These are phyloP conservation scores for Agrocybe pediades DNA, from an alignment of 768 basidiomycete genomes.

Conservation along the genomic window DNA sequence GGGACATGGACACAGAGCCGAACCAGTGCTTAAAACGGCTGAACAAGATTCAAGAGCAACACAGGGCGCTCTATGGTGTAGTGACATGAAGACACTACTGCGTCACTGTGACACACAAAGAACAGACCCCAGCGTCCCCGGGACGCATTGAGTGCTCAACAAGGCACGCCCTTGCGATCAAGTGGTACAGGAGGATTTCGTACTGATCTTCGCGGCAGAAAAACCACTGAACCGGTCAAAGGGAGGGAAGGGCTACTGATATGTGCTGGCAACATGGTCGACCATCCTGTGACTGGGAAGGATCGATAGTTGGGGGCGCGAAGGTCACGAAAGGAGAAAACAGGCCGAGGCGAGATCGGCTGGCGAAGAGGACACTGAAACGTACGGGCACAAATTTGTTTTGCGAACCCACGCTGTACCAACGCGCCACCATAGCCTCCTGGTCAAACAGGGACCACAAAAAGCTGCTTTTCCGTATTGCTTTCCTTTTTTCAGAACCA, in stretches of 20 bases:
- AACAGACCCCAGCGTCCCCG: too few species aligned
- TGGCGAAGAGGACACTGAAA: conserved; percentile 1
- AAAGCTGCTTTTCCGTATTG: conserved; percentile 31
- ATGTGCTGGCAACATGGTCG: conserved; percentile 32
- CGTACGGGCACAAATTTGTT: conserved; percentile 4
- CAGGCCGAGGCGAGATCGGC: conserved; percentile 17
- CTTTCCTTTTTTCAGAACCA: conserved; percentile 25
- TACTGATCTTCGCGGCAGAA: conserved; percentile 13
- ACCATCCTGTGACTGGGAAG: conserved; percentile 42
- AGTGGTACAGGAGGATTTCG: conserved; percentile 27
- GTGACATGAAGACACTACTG: too few species aligned
- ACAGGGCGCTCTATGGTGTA: too few species aligned
- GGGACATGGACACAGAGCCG: too few species aligned
- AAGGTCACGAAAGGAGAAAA: conserved; percentile 15
- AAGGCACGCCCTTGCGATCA: conserved; percentile 6
- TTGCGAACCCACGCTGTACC: conserved; percentile 30
- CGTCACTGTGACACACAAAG: too few species aligned
- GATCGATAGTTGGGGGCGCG: conserved; percentile 43
- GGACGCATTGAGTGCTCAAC: too few species aligned
- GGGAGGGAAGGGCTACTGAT: conserved; percentile 41
- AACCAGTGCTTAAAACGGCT: too few species aligned
- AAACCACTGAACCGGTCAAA: conserved; percentile 27
- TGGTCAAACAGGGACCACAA: conserved; percentile 10
- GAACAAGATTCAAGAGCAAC: too few species aligned
- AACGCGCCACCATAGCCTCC: conserved; percentile 19